A percentile compares a stretch with the other conserved stretches of the same genome.
Evolutionary conservation across 1,139 yeast genomes (phyloP).

Genomic region (Diutina mesorugosa): DNA sequence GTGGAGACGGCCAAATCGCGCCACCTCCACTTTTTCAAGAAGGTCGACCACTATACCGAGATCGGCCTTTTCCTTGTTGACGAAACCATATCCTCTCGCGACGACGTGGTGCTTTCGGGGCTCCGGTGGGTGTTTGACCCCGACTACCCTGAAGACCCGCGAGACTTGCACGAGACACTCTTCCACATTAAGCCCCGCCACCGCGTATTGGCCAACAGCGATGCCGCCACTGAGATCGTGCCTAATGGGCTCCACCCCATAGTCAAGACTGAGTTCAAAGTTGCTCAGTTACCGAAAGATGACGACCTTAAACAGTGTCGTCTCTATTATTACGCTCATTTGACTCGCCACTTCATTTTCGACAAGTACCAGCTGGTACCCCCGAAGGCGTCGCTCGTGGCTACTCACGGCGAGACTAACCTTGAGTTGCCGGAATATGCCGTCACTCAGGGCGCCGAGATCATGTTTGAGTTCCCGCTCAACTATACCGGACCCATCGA

Average conservation of each 20-base stretch:
- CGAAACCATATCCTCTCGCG: slow-evolving; percentile 13
- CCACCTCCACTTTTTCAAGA: neutral
- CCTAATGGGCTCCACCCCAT: neutral
- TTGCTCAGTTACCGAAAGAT: neutral
- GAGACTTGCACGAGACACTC: neutral
- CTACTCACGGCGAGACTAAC: neutral
- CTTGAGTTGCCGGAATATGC: neutral
- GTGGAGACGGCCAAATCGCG: neutral
- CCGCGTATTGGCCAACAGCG: neutral
- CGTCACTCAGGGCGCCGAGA: neutral
- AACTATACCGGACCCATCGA: neutral
- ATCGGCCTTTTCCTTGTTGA: slow-evolving; percentile 24
- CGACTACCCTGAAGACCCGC: slow-evolving; percentile 4
- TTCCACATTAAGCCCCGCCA: slow-evolving; percentile 1
- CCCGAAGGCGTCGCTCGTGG: neutral
- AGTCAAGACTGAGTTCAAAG: neutral
- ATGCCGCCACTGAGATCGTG: neutral
- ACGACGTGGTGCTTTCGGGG: slow-evolving; percentile 25
- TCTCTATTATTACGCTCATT: neutral
- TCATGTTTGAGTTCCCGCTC: neutral
- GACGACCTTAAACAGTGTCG: neutral
- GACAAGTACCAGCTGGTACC: slow-evolving; percentile 1
- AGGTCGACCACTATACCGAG: slow-evolving; percentile 12
- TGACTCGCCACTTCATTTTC: neutral
- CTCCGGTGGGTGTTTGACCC: slow-evolving; percentile 17